Conservation (phyloP, 2,329 filamentous ascomycete genomes). For the Fusarium kyushuense region DNA sequence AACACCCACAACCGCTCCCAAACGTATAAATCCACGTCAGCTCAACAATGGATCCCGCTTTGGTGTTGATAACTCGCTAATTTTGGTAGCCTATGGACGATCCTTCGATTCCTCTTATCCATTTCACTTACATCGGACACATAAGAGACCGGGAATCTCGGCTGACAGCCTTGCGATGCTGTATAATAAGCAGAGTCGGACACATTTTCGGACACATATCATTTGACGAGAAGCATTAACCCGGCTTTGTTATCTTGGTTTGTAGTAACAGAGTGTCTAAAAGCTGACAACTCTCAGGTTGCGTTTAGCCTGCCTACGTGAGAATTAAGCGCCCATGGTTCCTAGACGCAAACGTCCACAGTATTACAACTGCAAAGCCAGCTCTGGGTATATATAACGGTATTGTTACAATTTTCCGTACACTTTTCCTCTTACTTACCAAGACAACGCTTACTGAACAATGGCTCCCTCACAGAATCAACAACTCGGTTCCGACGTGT, state of each 20-base stretch:
- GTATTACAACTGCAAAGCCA: background rate
- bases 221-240: background rate
- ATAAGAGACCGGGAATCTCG: background rate
- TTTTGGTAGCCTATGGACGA: background rate
- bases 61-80: background rate
- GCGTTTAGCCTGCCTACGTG: background rate
- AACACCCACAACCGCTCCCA: background rate
- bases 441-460: background rate
- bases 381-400: slow-evolving; percentile 15
- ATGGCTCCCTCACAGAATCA: slow-evolving; percentile 35
- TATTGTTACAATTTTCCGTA: background rate
- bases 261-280: background rate
- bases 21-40: background rate
- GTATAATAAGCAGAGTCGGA: slow-evolving; percentile 20
- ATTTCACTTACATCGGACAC: slow-evolving; percentile 1
- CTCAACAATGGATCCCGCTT: background rate
- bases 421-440: background rate
- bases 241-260: background rate
- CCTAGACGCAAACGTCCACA: background rate
- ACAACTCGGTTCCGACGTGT: slow-evolving; percentile 43
- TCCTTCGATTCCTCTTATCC: background rate
- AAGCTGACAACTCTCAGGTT: slow-evolving; percentile 17
- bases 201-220: slow-evolving; percentile 13
- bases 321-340: slow-evolving; percentile 9
- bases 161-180: no score